phyloP scores from a whole-genome alignment of 805 yeast species.

The Metschnikowia vanudenii region DNA sequence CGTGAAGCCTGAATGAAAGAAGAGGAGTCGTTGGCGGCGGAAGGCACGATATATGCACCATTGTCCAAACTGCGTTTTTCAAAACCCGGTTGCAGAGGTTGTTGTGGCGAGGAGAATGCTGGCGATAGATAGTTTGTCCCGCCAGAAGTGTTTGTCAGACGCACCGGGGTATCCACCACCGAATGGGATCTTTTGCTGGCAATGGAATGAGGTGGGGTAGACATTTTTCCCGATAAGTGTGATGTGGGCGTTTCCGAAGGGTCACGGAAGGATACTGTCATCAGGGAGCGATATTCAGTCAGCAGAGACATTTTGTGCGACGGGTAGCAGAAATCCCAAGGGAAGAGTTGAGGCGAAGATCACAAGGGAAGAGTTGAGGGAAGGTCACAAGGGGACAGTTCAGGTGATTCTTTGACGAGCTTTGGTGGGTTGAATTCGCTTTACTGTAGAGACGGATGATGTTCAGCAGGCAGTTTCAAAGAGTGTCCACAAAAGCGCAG shows the following conservation, averaged over 20 bases:
- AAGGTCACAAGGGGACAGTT: too few relatives aligned
- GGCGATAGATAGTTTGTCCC: conserved; percentile 35
- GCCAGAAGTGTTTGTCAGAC: conserved; percentile 8
- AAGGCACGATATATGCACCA: conserved; percentile 14
- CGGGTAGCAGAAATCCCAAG: too few relatives aligned
- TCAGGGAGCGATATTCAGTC: background rate
- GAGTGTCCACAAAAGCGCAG: too few relatives aligned
- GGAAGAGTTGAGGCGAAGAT: too few relatives aligned
- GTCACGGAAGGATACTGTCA: background rate
- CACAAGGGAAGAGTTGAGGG: too few relatives aligned
- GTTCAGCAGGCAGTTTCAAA: too few relatives aligned
- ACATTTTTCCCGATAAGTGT: conserved; percentile 24
- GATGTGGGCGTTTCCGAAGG: conserved; percentile 27
- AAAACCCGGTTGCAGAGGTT: conserved; percentile 15
- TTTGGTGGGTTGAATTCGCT: too few relatives aligned
- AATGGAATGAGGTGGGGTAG: conserved; percentile 39
- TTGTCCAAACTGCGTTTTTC: conserved; percentile 2
- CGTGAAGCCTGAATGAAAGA: conserved; percentile 9
- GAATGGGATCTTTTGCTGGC: conserved; percentile 18
- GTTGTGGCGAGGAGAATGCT: conserved; percentile 53
- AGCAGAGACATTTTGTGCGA: conserved; percentile 1
- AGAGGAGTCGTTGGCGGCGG: conserved; percentile 15
- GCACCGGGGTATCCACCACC: conserved; percentile 22
- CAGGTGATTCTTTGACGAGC: too few relatives aligned
- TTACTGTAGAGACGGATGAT: too few relatives aligned